phyloP scores from a whole-genome alignment of 495 filamentous ascomycete genomes.

The Apodospora peruviana region DNA sequence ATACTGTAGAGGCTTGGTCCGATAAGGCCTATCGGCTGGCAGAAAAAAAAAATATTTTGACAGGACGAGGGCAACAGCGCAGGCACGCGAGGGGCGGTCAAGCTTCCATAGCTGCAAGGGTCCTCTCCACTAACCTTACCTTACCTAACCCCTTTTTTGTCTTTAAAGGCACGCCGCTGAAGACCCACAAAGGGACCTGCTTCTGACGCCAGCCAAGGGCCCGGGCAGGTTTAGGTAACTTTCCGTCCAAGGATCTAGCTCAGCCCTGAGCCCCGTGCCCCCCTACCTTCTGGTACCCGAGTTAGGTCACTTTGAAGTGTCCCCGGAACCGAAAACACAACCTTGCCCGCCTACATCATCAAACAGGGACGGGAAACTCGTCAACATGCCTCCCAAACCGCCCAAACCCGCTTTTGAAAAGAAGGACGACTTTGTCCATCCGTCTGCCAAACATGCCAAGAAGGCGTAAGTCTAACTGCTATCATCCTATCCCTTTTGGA shows the following conservation, averaged over 20 bases:
- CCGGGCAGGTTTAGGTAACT: too few species aligned
- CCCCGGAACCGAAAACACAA: too few species aligned
- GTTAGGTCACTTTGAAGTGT: too few species aligned
- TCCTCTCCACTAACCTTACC: neutral
- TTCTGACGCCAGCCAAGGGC: too few species aligned
- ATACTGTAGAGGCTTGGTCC: neutral
- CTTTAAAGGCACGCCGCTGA: too few species aligned
- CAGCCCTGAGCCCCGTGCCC: too few species aligned
- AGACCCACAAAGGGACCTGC: too few species aligned
- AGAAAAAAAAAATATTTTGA: neutral
- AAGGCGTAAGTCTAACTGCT: constrained; percentile 32
- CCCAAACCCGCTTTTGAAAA: constrained; percentile 9
- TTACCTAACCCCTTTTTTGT: neutral
- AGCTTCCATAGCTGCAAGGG: neutral
- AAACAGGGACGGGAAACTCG: neutral
- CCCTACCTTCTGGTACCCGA: too few species aligned
- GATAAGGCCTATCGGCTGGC: too few species aligned
- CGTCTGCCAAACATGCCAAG: constrained; percentile 39
- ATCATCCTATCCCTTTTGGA: neutral
- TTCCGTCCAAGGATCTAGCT: too few species aligned
- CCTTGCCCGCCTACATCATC: neutral
- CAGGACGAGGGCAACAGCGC: neutral
- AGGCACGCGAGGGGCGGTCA: too few species aligned
- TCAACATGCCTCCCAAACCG: constrained; percentile 6
- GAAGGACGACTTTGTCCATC: constrained; percentile 34